A percentile compares a stretch with the other conserved stretches of the same genome.
These are phyloP conservation scores for Phalaenopsis equestris DNA, from an alignment of 106 monocot species.

Conservation along the genomic window DNA sequence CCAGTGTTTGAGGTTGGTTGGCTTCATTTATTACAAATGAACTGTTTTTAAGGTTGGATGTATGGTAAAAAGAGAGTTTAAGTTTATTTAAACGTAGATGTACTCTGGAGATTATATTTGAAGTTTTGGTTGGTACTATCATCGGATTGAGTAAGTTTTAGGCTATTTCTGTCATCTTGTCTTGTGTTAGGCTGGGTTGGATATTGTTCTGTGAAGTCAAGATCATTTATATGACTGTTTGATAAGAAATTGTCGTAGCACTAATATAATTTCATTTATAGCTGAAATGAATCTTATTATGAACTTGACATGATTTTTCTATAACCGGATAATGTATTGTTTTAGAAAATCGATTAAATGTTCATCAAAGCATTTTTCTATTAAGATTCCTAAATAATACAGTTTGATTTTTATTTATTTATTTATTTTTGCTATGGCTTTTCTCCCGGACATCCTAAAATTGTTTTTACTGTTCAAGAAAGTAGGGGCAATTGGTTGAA, in stretches of 20 bases:
- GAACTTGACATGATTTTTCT: not conserved
- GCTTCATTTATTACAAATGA: not conserved
- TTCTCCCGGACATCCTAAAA: too few relatives aligned
- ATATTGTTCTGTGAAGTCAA: not conserved
- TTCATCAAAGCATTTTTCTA: not conserved
- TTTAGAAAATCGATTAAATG: not conserved
- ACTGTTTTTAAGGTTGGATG: not conserved
- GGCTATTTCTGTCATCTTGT: not conserved
- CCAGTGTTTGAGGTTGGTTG: slow-evolving; percentile 74
- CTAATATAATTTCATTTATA: not conserved
- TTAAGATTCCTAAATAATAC: not conserved
- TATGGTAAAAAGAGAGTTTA: not conserved
- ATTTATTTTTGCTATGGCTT: too few relatives aligned
- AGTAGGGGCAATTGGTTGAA: too few relatives aligned
- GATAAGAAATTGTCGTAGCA: not conserved
- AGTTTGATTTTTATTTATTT: too few relatives aligned
- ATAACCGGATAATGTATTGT: not conserved
- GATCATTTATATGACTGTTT: not conserved
- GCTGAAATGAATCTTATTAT: not conserved
- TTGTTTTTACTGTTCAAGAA: too few relatives aligned
- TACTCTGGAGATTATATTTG: not conserved
- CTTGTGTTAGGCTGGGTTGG: not conserved
- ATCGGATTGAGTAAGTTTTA: not conserved
- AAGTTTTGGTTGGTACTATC: not conserved
- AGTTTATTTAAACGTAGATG: not conserved